Conservation (phyloP, 805 yeast genomes). For the Kodamaea neixiangensis region DNA sequence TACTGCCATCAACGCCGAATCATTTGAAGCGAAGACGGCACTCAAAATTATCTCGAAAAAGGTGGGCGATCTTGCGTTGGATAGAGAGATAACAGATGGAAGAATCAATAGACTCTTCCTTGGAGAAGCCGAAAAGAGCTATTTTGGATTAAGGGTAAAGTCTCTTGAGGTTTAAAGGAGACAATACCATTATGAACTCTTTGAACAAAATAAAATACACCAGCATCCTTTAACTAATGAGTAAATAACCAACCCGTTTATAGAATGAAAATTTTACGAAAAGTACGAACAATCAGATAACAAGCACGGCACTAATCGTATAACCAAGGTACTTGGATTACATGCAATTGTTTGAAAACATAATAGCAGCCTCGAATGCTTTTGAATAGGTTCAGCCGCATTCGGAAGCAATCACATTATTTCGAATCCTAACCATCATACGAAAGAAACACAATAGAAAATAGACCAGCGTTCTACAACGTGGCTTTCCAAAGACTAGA, state of each 20-base stretch:
- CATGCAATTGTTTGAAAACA: not conserved
- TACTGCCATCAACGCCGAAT: conserved; percentile 29
- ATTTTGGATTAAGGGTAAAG: conserved; percentile 17
- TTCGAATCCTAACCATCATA: not conserved
- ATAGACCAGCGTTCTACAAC: not conserved
- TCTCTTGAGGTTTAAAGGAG: not conserved
- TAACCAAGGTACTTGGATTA: not conserved
- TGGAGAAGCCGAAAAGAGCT: conserved; percentile 24
- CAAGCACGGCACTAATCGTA: not conserved
- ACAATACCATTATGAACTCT: not conserved
- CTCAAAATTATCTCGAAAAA: conserved; percentile 53
- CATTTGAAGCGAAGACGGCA: conserved; percentile 30
- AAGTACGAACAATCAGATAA: not conserved
- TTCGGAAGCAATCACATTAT: not conserved
- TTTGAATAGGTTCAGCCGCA: not conserved
- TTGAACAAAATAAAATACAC: not conserved
- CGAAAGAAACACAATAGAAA: not conserved
- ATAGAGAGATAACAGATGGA: conserved; percentile 11
- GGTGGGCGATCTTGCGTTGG: conserved; percentile 45
- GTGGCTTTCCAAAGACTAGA: not conserved
- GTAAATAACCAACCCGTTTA: not conserved
- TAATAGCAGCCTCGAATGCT: not conserved
- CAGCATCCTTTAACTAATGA: not conserved
- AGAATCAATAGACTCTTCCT: conserved; percentile 17
- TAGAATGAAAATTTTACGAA: not conserved